Evolutionary conservation across 2,329 filamentous ascomycete species (phyloP).

Genomic region (Elsinoe perseae): DNA sequence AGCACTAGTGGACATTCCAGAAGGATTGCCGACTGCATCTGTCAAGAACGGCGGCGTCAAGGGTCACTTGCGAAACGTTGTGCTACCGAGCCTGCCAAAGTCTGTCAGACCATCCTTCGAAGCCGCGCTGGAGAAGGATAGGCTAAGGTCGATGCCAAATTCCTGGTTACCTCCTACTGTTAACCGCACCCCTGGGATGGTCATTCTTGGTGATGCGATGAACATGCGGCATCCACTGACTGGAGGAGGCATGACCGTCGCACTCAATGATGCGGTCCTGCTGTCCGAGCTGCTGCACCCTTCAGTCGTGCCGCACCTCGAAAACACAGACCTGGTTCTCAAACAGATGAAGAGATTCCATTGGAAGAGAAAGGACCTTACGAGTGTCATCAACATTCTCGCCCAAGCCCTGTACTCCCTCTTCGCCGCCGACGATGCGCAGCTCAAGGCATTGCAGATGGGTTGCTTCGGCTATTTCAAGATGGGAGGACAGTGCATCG

Average conservation of each 20-base stretch:
- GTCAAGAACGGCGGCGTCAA: slow-evolving; percentile 73
- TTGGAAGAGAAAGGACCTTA: slow-evolving; percentile 75
- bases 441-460: slow-evolving; percentile 71
- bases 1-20: slow-evolving; percentile 79
- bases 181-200: slow-evolving; percentile 61
- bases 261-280: slow-evolving; percentile 81
- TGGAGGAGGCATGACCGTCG: slow-evolving; percentile 96
- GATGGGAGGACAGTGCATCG: slow-evolving; percentile 59
- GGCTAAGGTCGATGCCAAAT: slow-evolving; percentile 89
- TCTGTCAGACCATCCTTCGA: slow-evolving; percentile 65
- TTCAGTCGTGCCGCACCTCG: slow-evolving; percentile 58
- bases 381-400: slow-evolving; percentile 93
- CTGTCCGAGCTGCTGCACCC: slow-evolving; percentile 68
- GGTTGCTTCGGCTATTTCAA: slow-evolving; percentile 94
- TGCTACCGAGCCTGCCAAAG: slow-evolving; percentile 68
- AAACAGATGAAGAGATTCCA: slow-evolving; percentile 69
- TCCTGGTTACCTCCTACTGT: slow-evolving; percentile 79
- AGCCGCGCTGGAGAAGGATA: slow-evolving; percentile 66
- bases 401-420: slow-evolving; percentile 86
- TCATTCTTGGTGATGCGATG: slow-evolving; percentile 86
- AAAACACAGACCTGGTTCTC: slow-evolving; percentile 58
- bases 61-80: slow-evolving; percentile 69
- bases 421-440: slow-evolving; percentile 74
- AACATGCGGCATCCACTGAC: slow-evolving; percentile 99
- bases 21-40: slow-evolving; percentile 64